A percentile compares a stretch with the other conserved stretches of the same genome.
These are phyloP conservation scores for Tuber umbilicatum DNA, from an alignment of 495 filamentous ascomycete genomes.

Conservation along the genomic window DNA sequence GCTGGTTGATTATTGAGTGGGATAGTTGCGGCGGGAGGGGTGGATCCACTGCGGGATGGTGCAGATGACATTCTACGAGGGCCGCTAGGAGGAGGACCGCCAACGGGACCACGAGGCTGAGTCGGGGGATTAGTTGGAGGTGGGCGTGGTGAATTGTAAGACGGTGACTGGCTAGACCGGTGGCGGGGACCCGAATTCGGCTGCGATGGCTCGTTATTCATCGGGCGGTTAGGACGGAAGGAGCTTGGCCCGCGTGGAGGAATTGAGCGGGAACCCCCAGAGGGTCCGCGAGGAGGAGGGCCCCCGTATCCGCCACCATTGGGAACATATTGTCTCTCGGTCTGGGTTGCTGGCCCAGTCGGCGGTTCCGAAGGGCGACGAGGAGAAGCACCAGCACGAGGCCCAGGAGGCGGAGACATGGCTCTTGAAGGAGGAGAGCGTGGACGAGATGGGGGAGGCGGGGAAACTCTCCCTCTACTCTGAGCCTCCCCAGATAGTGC, in stretches of 20 bases:
- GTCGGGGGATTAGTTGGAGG: constrained; percentile 25
- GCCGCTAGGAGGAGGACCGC: constrained; percentile 25
- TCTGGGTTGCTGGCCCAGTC: constrained; percentile 29
- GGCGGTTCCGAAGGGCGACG: constrained; percentile 24
- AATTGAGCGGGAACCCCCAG: constrained; percentile 19
- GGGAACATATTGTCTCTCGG: constrained; percentile 35
- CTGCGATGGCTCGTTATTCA: constrained; percentile 10
- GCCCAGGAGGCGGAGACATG: constrained; percentile 38
- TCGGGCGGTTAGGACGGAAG: constrained; percentile 14
- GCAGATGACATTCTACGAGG: constrained; percentile 32
- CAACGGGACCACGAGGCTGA: constrained; percentile 17
- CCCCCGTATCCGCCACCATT: constrained; percentile 18
- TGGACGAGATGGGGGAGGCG: constrained; percentile 34
- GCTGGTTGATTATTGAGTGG: constrained; percentile 1
- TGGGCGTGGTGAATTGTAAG: constrained; percentile 23
- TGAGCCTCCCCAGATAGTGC: constrained; percentile 30
- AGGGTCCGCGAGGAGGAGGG: constrained; percentile 27
- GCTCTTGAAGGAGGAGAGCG: constrained; percentile 36
- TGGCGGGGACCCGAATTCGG: constrained; percentile 29
- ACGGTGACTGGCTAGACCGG: constrained; percentile 23
- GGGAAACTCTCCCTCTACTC: constrained; percentile 27
- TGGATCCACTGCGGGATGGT: constrained; percentile 21
- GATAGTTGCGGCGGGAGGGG: constrained; percentile 13
- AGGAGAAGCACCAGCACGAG: constrained; percentile 25
- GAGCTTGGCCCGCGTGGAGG: constrained; percentile 35